These are phyloP conservation scores for Aureobasidium leucospermi DNA, from an alignment of 2,329 filamentous ascomycete genomes.

Conservation along the genomic window DNA sequence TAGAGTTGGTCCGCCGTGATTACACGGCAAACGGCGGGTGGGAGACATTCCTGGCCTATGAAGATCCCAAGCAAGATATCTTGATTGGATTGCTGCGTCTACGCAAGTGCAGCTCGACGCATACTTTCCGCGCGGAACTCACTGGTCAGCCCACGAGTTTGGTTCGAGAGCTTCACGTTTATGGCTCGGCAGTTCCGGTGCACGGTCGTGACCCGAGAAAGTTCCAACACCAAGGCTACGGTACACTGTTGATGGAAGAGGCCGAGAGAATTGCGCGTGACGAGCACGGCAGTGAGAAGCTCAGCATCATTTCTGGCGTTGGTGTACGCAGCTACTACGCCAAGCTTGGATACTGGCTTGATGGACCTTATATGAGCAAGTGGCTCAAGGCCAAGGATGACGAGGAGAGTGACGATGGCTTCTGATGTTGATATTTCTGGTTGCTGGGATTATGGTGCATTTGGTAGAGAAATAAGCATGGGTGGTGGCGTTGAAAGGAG, in stretches of 20 bases:
- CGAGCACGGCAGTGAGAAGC: constrained; percentile 89
- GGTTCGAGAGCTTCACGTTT: constrained; percentile 91
- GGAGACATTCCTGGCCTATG: constrained; percentile 97
- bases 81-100: constrained; percentile 83
- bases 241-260: constrained; percentile 94
- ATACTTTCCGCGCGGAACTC: constrained; percentile 87
- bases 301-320: constrained; percentile 96
- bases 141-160: constrained; percentile 80
- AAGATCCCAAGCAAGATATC: constrained; percentile 97
- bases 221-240: constrained; percentile 97
- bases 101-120: constrained; percentile 81
- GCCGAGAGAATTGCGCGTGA: constrained; percentile 90
- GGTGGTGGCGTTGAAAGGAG: background rate
- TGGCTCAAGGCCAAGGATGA: constrained; percentile 21
- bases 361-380: constrained; percentile 66
- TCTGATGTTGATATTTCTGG: background rate
- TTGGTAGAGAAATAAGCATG: background rate
- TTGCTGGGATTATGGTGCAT: background rate
- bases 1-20: constrained; percentile 88
- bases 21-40: constrained; percentile 94
- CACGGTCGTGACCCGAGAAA: constrained; percentile 92
- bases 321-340: constrained; percentile 93
- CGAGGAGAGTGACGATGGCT: constrained; percentile 20
- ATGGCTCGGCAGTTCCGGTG: constrained; percentile 93
- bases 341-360: constrained; percentile 86